These are phyloP conservation scores for Ilyonectria sp. DNA, from an alignment of 2,329 filamentous ascomycete genomes.

Conservation along the genomic window DNA sequence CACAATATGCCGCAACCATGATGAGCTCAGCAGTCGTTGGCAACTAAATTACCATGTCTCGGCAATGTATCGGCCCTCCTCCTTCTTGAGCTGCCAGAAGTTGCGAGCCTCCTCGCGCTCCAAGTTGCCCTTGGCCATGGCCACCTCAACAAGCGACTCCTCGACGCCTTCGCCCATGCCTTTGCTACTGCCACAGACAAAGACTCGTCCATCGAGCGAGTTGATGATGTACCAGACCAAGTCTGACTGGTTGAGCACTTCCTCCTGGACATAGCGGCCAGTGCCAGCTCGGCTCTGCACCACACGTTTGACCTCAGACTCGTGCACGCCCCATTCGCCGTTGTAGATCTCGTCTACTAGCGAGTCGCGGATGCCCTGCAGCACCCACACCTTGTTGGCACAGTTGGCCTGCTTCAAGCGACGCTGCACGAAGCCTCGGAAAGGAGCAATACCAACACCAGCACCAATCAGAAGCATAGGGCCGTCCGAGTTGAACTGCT, in stretches of 20 bases:
- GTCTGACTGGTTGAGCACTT: conserved; percentile 91
- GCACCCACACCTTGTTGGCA: conserved; percentile 97
- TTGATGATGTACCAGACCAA: conserved; percentile 99
- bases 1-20: background rate
- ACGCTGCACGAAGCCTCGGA: conserved; percentile 97
- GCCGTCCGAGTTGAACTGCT: conserved; percentile 92
- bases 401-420: conserved; percentile 94
- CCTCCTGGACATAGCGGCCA: conserved; percentile 95
- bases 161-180: conserved; percentile 99
- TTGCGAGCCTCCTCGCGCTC: conserved; percentile 84
- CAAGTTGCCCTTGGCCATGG: conserved; percentile 92
- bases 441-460: conserved; percentile 96
- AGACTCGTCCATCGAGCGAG: conserved; percentile 93
- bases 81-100: conserved; percentile 94
- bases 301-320: conserved; percentile 87
- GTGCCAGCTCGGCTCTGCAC: conserved; percentile 83
- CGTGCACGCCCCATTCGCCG: conserved; percentile 95
- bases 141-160: conserved; percentile 87
- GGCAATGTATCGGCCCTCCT: conserved; percentile 95
- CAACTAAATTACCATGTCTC: conserved; percentile 74
- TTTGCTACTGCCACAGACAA: conserved; percentile 95
- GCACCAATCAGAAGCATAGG: conserved; percentile 98
- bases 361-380: conserved; percentile 94
- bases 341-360: conserved; percentile 96
- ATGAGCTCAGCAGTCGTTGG: background rate